phyloP scores from a whole-genome alignment of 129 eudicot species.

The Pulicaria dysenterica region DNA sequence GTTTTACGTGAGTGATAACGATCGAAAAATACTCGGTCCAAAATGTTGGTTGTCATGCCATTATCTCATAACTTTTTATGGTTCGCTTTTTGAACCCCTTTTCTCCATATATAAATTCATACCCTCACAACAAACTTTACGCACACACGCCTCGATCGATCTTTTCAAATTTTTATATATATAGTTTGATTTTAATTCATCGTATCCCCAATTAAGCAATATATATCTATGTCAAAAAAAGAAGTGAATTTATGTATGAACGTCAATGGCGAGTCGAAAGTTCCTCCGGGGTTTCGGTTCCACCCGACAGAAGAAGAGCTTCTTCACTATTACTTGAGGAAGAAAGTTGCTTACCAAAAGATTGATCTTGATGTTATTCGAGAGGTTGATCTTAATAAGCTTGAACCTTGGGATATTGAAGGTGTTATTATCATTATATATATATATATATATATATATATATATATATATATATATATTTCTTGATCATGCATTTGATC shows the following conservation, averaged over 20 bases:
- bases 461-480: no score
- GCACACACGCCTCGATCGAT: neutral
- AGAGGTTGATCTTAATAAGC: conserved; percentile 70
- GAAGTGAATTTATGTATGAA: conserved; percentile 45
- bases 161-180: neutral
- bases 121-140: conserved; percentile 34
- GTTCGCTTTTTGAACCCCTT: conserved; percentile 23
- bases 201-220: neutral
- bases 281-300: conserved; percentile 69
- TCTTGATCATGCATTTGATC: neutral
- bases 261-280: conserved; percentile 53
- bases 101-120: conserved; percentile 34
- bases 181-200: neutral
- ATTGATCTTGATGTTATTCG: conserved; percentile 68
- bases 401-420: conserved; percentile 74
- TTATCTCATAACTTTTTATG: conserved; percentile 43
- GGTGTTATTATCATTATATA: no score
- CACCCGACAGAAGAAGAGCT: conserved; percentile 78
- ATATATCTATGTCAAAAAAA: conserved; percentile 12
- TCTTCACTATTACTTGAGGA: conserved; percentile 54
- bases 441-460: no score
- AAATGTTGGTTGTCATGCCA: conserved; percentile 31
- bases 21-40: conserved; percentile 20
- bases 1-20: conserved; percentile 1
- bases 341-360: conserved; percentile 54